Conservation (phyloP, 257 asterid genomes). For the Linaria vulgaris region DNA sequence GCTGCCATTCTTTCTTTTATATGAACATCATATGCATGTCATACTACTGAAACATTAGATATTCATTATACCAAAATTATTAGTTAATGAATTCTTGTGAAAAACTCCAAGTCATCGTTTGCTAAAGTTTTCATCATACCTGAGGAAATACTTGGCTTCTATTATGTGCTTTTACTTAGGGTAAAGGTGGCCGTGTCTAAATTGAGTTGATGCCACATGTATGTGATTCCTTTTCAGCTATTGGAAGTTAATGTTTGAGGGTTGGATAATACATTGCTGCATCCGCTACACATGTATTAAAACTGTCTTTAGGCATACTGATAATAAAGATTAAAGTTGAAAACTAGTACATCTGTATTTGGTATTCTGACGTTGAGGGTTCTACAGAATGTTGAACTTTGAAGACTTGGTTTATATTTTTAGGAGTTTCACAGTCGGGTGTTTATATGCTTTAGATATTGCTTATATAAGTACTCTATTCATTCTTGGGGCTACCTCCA, state of each 20-base stretch:
- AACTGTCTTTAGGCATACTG: neutral
- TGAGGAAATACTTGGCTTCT: conserved; percentile 8
- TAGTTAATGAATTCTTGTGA: neutral
- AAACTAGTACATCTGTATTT: neutral
- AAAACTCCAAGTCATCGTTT: neutral
- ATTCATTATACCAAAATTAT: neutral
- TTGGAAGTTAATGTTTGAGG: neutral
- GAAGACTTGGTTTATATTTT: conserved; percentile 2
- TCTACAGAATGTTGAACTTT: conserved; percentile 7
- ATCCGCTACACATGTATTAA: neutral
- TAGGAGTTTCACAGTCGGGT: neutral
- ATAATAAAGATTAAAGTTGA: neutral
- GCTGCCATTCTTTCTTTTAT: neutral
- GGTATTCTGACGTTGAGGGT: neutral
- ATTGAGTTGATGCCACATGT: neutral
- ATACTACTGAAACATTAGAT: neutral
- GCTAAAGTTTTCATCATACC: neutral
- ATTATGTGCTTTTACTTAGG: neutral
- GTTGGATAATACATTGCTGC: neutral
- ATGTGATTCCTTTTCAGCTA: neutral
- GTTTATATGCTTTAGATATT: neutral
- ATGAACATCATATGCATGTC: neutral
- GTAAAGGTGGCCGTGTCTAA: neutral
- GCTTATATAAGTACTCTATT: neutral
- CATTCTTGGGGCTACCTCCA: no score